Evolutionary conservation across 805 yeast species (phyloP).

Genomic region (Ogataea polymorpha): DNA sequence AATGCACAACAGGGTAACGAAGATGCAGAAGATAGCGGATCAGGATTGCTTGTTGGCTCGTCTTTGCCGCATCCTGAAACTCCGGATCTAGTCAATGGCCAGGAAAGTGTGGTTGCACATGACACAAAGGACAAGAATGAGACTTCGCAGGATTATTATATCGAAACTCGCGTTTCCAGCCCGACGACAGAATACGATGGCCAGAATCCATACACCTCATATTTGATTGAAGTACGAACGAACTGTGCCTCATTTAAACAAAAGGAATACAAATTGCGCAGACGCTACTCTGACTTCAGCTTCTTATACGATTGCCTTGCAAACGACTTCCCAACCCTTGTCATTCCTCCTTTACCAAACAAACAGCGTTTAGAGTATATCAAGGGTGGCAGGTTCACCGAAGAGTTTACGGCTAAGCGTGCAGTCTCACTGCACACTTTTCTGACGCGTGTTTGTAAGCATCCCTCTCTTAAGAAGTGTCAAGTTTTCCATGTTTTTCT

Average conservation of each 20-base stretch:
- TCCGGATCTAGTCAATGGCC: slow-evolving; percentile 2
- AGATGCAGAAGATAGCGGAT: slow-evolving; percentile 9
- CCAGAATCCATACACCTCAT: slow-evolving; percentile 74
- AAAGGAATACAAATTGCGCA: slow-evolving; percentile 50
- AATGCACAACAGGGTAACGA: slow-evolving; percentile 5
- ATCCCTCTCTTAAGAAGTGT: slow-evolving; percentile 68
- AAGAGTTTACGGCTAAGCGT: slow-evolving; percentile 79
- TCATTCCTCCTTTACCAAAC: slow-evolving; percentile 93
- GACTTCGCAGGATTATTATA: slow-evolving; percentile 22
- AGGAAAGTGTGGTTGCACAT: too few relatives aligned
- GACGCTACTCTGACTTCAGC: slow-evolving; percentile 85
- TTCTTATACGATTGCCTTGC: slow-evolving; percentile 69
- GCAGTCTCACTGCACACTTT: slow-evolving; percentile 78
- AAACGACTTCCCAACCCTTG: slow-evolving; percentile 78
- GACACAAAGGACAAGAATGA: too few relatives aligned
- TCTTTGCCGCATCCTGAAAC: slow-evolving; percentile 4
- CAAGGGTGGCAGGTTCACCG: slow-evolving; percentile 88
- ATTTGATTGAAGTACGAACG: slow-evolving; percentile 60
- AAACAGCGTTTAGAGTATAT: slow-evolving; percentile 87
- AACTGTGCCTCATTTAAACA: slow-evolving; percentile 55
- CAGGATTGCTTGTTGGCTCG: slow-evolving; percentile 6
- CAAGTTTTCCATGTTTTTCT: slow-evolving; percentile 68
- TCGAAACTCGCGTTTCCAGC: slow-evolving; percentile 44
- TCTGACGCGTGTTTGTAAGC: slow-evolving; percentile 66
- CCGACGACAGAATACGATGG: slow-evolving; percentile 74